Conservation (phyloP, 2,329 filamentous ascomycete genomes). For the Ophiosphaerella herpotricha region DNA sequence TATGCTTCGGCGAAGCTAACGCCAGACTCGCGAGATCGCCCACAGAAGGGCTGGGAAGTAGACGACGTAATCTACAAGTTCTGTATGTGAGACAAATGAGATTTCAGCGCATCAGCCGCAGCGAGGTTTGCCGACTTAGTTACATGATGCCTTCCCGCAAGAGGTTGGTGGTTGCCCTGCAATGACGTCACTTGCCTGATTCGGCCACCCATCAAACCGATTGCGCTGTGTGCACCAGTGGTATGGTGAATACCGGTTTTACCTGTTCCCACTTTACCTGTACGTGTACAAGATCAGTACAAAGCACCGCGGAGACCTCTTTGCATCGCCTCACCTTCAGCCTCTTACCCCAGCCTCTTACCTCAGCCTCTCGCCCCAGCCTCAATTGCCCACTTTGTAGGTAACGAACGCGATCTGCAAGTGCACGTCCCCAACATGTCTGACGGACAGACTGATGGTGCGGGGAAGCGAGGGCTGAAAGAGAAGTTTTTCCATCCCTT, state of each 20-base stretch:
- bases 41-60: too few species aligned
- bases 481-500: slow-evolving; percentile 48
- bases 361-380: slow-evolving; percentile 22
- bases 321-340: slow-evolving; percentile 25
- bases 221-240: slow-evolving; percentile 10
- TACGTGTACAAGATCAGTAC: slow-evolving; percentile 23
- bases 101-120: background rate
- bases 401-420: slow-evolving; percentile 8
- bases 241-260: slow-evolving; percentile 32
- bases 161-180: slow-evolving; percentile 2
- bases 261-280: slow-evolving; percentile 6
- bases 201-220: slow-evolving; percentile 7
- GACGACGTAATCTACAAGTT: too few species aligned
- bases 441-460: slow-evolving; percentile 6
- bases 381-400: slow-evolving; percentile 9
- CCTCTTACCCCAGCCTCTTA: slow-evolving; percentile 22
- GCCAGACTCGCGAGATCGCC: too few species aligned
- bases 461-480: slow-evolving; percentile 35
- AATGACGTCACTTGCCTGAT: slow-evolving; percentile 11
- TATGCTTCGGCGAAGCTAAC: too few species aligned
- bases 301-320: slow-evolving; percentile 15
- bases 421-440: slow-evolving; percentile 24
- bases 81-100: too few species aligned
- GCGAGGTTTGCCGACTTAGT: background rate
- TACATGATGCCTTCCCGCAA: background rate